A percentile compares a stretch with the other conserved stretches of the same genome.
Evolutionary conservation across 306 rosid genomes (phyloP).

Genomic region (Quercus dentata): DNA sequence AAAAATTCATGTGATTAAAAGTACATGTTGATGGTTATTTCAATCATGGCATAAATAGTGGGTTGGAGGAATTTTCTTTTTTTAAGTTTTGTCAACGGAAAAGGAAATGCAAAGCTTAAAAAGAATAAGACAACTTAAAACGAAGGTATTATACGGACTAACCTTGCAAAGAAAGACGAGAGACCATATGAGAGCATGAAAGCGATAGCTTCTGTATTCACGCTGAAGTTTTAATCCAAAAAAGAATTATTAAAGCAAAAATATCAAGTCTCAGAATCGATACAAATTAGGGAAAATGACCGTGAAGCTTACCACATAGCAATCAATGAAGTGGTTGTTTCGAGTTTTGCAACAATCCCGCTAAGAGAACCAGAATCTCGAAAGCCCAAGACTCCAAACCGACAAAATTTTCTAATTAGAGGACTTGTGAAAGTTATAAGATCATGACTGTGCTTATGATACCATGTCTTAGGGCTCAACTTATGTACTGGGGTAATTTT

Average conservation of each 20-base stretch:
- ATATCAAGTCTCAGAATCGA: not conserved
- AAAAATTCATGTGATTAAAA: too few species aligned
- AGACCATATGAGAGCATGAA: constrained; percentile 73
- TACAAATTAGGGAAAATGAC: constrained; percentile 2
- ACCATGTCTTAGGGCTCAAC: too few species aligned
- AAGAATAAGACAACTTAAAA: not conserved
- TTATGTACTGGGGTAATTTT: too few species aligned
- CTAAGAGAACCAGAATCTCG: constrained; percentile 73
- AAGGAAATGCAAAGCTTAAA: not conserved
- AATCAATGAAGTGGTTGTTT: constrained; percentile 64
- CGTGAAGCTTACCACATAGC: constrained; percentile 72
- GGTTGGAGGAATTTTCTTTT: too few species aligned
- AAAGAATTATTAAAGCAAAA: not conserved
- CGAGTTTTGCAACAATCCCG: constrained; percentile 71
- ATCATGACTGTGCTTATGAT: not conserved
- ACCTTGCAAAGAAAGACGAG: too few species aligned
- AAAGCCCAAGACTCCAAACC: constrained; percentile 96
- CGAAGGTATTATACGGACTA: constrained; percentile 9
- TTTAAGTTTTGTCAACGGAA: too few species aligned
- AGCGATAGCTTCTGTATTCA: constrained; percentile 59
- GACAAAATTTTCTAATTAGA: constrained; percentile 15
- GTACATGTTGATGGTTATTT: too few species aligned
- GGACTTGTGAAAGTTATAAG: not conserved
- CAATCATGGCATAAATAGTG: too few species aligned
- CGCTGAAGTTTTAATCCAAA: constrained; percentile 36